Evolutionary conservation across 2,329 filamentous ascomycete genomes (phyloP).

Genomic region (Tolypocladium paradoxum): DNA sequence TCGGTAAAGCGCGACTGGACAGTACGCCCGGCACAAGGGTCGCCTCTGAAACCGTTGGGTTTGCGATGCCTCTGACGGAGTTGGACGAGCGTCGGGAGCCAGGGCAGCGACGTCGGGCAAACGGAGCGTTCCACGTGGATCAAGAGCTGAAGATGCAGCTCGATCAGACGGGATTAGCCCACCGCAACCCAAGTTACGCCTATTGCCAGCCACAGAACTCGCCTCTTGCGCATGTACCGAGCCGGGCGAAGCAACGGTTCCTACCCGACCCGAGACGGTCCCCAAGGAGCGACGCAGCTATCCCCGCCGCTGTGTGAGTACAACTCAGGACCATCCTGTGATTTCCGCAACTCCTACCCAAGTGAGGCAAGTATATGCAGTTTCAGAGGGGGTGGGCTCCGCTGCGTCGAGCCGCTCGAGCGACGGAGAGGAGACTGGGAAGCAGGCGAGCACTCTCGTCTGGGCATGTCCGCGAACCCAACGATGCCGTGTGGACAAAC

Average conservation of each 20-base stretch:
- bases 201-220: neutral
- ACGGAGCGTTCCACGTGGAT: neutral
- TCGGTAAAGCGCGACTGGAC: neutral
- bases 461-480: neutral
- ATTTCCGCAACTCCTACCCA: neutral
- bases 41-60: neutral
- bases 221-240: neutral
- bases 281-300: neutral
- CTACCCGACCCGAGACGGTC: neutral
- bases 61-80: neutral
- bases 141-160: slow-evolving; percentile 1
- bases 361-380: neutral
- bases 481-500: neutral
- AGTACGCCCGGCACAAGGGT: neutral
- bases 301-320: slow-evolving; percentile 1
- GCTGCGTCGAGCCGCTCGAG: neutral
- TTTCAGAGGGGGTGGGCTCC: neutral
- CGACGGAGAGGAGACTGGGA: neutral
- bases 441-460: neutral
- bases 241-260: neutral
- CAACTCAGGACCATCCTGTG: neutral
- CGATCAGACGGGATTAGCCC: neutral
- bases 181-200: neutral
- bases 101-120: neutral
- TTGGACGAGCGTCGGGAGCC: neutral